Conservation (phyloP, 345 rosid genomes). For the Populus pruinosa region DNA sequence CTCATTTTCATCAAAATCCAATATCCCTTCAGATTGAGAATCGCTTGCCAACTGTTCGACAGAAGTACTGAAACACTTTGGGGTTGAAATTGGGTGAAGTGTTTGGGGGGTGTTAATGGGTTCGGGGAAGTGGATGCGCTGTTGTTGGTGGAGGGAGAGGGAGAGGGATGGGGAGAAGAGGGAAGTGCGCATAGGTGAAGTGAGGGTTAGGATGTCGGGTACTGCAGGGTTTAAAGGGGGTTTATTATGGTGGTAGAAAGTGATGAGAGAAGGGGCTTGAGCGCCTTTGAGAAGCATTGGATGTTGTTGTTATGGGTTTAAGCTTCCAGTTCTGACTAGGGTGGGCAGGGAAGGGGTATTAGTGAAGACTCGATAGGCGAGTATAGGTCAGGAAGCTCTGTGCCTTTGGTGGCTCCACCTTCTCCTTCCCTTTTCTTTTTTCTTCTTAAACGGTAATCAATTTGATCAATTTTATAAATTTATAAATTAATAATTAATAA, state of each 20-base stretch:
- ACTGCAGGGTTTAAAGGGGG: constrained; percentile 13
- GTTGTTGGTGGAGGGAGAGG: constrained; percentile 22
- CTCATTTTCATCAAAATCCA: constrained; percentile 12
- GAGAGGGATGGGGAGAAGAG: constrained; percentile 21
- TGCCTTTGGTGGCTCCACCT: too few relatives aligned
- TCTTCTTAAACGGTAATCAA: too few relatives aligned
- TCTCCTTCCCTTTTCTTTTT: too few relatives aligned
- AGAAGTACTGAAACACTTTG: constrained; percentile 33
- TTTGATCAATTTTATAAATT: too few relatives aligned
- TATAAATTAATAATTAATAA: too few relatives aligned
- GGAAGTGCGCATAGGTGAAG: too few relatives aligned
- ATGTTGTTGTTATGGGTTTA: neutral
- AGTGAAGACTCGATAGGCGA: too few relatives aligned
- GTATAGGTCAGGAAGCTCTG: too few relatives aligned
- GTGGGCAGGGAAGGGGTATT: neutral
- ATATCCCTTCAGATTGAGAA: constrained; percentile 11
- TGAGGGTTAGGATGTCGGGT: too few relatives aligned
- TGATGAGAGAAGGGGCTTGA: constrained; percentile 11
- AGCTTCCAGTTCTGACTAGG: neutral
- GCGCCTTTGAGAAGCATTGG: constrained; percentile 25
- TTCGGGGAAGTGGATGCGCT: constrained; percentile 2
- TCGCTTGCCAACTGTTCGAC: constrained; percentile 42
- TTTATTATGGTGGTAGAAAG: constrained; percentile 12
- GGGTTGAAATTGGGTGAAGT: constrained; percentile 7
- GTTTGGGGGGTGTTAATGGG: neutral